A percentile compares a stretch with the other conserved stretches of the same genome.
Evolutionary conservation across 2,329 filamentous ascomycete genomes (phyloP).

Genomic region (Epichloe scottii): DNA sequence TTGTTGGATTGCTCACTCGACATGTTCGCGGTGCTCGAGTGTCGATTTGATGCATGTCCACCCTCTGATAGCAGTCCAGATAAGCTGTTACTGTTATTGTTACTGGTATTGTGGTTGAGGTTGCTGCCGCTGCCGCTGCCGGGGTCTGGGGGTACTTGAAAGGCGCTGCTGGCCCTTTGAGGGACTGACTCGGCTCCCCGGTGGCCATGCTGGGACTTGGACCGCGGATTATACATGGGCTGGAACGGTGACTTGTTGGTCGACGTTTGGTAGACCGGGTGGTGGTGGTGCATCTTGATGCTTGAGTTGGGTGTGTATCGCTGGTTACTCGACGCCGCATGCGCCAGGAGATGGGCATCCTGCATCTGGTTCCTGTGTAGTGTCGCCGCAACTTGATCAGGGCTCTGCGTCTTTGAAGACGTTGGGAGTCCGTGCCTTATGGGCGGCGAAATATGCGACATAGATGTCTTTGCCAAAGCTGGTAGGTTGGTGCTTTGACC

Average conservation of each 20-base stretch:
- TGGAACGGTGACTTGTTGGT: slow-evolving; percentile 18
- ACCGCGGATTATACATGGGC: slow-evolving; percentile 12
- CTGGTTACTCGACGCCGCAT: slow-evolving; percentile 8
- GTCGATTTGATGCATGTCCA: background rate
- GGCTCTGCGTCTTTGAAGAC: background rate
- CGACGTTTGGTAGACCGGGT: slow-evolving; percentile 10
- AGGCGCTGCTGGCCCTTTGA: slow-evolving; percentile 3
- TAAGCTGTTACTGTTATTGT: background rate
- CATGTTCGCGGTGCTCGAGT: slow-evolving; percentile 7
- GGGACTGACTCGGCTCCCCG: background rate
- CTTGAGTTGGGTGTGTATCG: slow-evolving; percentile 14
- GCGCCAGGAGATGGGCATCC: slow-evolving; percentile 5
- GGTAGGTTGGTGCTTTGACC: background rate
- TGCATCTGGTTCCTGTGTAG: slow-evolving; percentile 3
- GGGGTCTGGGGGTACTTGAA: slow-evolving; percentile 3
- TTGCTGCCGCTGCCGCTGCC: background rate
- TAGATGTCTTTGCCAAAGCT: background rate
- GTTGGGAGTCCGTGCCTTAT: background rate
- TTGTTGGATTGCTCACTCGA: slow-evolving; percentile 7
- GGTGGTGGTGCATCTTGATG: slow-evolving; percentile 14
- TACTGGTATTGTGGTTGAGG: background rate
- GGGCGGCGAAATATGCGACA: background rate
- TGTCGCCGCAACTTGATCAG: background rate
- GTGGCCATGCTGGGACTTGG: slow-evolving; percentile 23
- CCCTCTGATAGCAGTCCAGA: background rate